Evolutionary conservation across 768 basidiomycete genomes (phyloP).

Genomic region (Podaxis rugospora): DNA sequence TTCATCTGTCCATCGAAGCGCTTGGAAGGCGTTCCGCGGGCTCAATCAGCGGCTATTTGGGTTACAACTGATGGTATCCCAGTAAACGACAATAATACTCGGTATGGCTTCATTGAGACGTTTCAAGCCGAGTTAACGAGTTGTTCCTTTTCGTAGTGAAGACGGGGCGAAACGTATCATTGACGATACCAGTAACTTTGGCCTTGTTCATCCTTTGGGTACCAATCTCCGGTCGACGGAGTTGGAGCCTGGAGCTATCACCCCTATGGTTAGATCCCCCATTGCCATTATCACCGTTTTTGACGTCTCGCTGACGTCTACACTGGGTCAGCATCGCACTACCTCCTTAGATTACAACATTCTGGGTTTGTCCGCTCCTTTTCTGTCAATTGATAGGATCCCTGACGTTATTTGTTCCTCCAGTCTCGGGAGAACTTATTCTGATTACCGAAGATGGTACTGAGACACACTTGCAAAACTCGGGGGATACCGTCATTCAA

Average conservation of each 20-base stretch:
- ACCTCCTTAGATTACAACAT: conserved; percentile 61
- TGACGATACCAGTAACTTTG: conserved; percentile 33
- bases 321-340: conserved; percentile 37
- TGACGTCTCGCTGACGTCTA: not conserved
- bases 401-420: conserved; percentile 9
- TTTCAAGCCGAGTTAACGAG: not conserved
- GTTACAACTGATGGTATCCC: conserved; percentile 44
- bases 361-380: conserved; percentile 33
- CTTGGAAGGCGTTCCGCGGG: conserved; percentile 31
- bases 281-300: not conserved
- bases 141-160: conserved; percentile 27
- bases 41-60: conserved; percentile 40
- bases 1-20: conserved; percentile 17
- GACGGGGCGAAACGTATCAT: conserved; percentile 44
- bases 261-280: conserved; percentile 39
- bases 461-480: conserved; percentile 46
- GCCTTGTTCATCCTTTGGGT: conserved; percentile 39
- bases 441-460: conserved; percentile 54
- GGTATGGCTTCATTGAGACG: conserved; percentile 20
- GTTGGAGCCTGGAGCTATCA: conserved; percentile 44
- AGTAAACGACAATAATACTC: conserved; percentile 48
- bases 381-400: not conserved
- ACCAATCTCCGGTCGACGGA: conserved; percentile 51
- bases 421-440: conserved; percentile 52
- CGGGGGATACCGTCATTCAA: conserved; percentile 54